Percentiles rank a stretch among this genome's conserved stretches.
These are phyloP conservation scores for Herpetospermum pedunculosum DNA, from an alignment of 306 rosid species.

Conservation along the genomic window DNA sequence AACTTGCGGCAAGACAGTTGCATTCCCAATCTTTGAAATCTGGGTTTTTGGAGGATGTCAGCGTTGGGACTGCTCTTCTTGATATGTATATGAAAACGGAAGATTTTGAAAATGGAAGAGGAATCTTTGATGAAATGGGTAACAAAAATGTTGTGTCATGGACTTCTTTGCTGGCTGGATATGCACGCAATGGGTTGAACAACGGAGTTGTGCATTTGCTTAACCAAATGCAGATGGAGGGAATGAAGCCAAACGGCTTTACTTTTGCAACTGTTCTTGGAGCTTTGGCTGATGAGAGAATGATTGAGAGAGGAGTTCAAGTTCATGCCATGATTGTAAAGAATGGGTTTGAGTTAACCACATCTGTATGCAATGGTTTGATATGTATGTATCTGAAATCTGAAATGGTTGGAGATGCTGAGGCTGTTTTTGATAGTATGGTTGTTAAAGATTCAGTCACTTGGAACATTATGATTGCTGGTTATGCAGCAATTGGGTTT, in stretches of 20 bases:
- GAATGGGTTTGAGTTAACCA: slow-evolving; percentile 43
- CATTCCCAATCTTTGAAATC: slow-evolving; percentile 58
- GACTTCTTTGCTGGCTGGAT: slow-evolving; percentile 68
- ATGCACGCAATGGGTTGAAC: slow-evolving; percentile 33
- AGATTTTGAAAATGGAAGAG: slow-evolving; percentile 41
- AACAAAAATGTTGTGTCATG: slow-evolving; percentile 64
- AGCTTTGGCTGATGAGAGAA: slow-evolving; percentile 38
- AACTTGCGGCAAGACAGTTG: slow-evolving; percentile 41
- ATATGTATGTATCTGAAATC: slow-evolving; percentile 57
- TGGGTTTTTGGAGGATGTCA: slow-evolving; percentile 43
- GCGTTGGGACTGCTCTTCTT: slow-evolving; percentile 64
- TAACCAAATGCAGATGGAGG: slow-evolving; percentile 39
- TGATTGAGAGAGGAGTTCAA: slow-evolving; percentile 41
- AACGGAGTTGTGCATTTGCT: slow-evolving; percentile 30
- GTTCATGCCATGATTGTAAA: slow-evolving; percentile 52
- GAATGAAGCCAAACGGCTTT: slow-evolving; percentile 41
- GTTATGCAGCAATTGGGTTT: slow-evolving; percentile 39
- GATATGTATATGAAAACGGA: slow-evolving; percentile 84
- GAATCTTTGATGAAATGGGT: slow-evolving; percentile 63
- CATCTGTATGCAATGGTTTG: slow-evolving; percentile 47
- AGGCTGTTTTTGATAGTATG: slow-evolving; percentile 47
- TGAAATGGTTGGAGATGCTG: slow-evolving; percentile 45
- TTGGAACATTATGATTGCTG: slow-evolving; percentile 74
- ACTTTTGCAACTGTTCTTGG: slow-evolving; percentile 48
- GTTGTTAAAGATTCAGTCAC: slow-evolving; percentile 44